Evolutionary conservation across 768 basidiomycete genomes (phyloP).

Genomic region (Mycena vitilis): DNA sequence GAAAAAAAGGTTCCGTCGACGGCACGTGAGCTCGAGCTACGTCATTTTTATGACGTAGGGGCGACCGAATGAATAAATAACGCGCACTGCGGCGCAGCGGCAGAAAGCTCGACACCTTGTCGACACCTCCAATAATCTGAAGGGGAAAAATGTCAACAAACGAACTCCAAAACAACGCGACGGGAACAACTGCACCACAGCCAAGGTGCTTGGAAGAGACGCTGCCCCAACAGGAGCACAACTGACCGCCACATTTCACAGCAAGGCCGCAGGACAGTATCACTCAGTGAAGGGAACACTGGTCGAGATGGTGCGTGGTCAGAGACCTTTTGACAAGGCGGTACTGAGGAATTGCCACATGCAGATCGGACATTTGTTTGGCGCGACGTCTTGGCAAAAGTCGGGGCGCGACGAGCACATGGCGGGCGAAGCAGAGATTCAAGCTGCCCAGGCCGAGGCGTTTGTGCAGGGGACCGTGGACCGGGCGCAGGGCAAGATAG

Average conservation of each 20-base stretch:
- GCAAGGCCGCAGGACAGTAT: conserved; percentile 49
- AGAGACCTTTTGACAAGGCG: not conserved
- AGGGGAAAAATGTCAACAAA: conserved; percentile 20
- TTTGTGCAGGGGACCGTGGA: conserved; percentile 63
- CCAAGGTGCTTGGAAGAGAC: conserved; percentile 1
- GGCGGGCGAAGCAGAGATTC: conserved; percentile 56
- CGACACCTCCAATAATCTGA: not conserved
- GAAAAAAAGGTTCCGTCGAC: no score
- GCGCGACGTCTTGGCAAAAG: conserved; percentile 27
- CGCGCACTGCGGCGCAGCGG: no score
- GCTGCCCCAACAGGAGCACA: no score
- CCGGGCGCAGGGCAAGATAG: conserved; percentile 59
- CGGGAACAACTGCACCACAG: not conserved
- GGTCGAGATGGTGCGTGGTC: conserved; percentile 45
- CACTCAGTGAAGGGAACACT: conserved; percentile 52
- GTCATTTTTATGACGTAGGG: conserved; percentile 3
- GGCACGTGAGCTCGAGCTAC: not conserved
- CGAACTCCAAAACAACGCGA: conserved; percentile 6
- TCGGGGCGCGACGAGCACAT: conserved; percentile 33
- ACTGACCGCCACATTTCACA: conserved; percentile 21
- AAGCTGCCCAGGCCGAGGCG: conserved; percentile 59
- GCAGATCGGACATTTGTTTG: conserved; percentile 33
- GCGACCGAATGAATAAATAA: not conserved
- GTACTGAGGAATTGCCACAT: not conserved
- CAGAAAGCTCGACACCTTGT: not conserved